These are phyloP conservation scores for Melampsora americana DNA, from an alignment of 1,284 basidiomycete genomes.

Conservation along the genomic window DNA sequence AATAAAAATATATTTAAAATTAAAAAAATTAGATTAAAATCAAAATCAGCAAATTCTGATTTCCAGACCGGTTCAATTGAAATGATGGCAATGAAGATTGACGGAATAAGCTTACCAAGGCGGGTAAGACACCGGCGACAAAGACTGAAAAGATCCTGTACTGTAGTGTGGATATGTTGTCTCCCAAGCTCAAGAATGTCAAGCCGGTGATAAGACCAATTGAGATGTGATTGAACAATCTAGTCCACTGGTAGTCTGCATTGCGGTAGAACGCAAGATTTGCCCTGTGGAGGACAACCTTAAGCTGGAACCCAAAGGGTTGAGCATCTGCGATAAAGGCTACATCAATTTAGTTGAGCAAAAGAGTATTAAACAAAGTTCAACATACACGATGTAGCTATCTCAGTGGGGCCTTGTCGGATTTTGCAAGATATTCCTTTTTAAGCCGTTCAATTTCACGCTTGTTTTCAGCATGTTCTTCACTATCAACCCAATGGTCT, in stretches of 20 bases:
- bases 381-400: constrained; percentile 44
- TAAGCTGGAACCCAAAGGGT: constrained; percentile 72
- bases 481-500: constrained; percentile 63
- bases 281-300: constrained; percentile 70
- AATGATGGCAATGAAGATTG: constrained; percentile 50
- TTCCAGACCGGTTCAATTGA: no score
- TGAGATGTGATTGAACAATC: constrained; percentile 62
- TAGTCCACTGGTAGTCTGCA: constrained; percentile 73
- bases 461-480: constrained; percentile 53
- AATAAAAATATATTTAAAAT: no score
- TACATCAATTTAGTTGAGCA: not conserved
- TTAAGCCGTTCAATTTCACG: constrained; percentile 53
- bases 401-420: constrained; percentile 44
- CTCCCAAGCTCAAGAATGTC: constrained; percentile 74
- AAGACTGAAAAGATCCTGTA: constrained; percentile 74
- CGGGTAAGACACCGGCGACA: constrained; percentile 62
- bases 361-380: not conserved
- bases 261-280: constrained; percentile 75
- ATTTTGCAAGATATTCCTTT: constrained; percentile 39
- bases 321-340: constrained; percentile 59
- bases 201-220: constrained; percentile 77
- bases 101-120: constrained; percentile 66
- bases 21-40: no score
- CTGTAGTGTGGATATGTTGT: constrained; percentile 69
- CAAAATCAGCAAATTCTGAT: no score